Conservation (phyloP, 2,329 filamentous ascomycete species). For the Colletotrichum viniferum region DNA sequence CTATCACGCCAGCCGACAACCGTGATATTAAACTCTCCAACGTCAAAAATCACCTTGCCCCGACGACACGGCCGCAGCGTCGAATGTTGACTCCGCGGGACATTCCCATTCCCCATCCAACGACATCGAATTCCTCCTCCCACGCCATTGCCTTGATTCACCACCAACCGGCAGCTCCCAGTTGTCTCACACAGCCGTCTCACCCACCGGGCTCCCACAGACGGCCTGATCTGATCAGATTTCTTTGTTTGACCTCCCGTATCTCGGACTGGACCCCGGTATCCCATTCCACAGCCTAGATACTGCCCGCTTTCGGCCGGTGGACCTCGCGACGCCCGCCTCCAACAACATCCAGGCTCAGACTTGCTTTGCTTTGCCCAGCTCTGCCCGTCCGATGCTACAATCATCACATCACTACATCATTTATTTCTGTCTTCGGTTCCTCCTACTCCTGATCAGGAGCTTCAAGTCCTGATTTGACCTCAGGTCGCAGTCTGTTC, state of each 20-base stretch:
- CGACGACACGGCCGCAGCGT: neutral
- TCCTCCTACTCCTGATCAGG: neutral
- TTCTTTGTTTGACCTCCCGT: neutral
- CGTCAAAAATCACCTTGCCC: neutral
- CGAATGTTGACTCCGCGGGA: neutral
- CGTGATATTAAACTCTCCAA: neutral
- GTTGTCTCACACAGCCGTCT: neutral
- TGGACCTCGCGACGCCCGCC: neutral
- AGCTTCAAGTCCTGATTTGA: neutral
- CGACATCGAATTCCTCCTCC: neutral
- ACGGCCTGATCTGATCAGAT: neutral
- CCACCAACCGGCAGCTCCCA: neutral
- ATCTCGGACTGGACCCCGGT: neutral
- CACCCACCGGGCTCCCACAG: neutral
- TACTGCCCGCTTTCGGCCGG: slow-evolving; percentile 5
- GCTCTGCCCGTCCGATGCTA: neutral
- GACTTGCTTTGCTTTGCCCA: neutral
- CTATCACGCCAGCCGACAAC: neutral
- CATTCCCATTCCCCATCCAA: neutral
- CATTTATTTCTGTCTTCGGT: slow-evolving; percentile 3
- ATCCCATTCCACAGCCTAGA: neutral
- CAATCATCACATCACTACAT: slow-evolving; percentile 9
- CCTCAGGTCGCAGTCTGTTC: neutral
- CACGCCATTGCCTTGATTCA: neutral
- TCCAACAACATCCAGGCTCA: neutral